phyloP scores from a whole-genome alignment of 306 rosid genomes.

The Casuarina glauca region DNA sequence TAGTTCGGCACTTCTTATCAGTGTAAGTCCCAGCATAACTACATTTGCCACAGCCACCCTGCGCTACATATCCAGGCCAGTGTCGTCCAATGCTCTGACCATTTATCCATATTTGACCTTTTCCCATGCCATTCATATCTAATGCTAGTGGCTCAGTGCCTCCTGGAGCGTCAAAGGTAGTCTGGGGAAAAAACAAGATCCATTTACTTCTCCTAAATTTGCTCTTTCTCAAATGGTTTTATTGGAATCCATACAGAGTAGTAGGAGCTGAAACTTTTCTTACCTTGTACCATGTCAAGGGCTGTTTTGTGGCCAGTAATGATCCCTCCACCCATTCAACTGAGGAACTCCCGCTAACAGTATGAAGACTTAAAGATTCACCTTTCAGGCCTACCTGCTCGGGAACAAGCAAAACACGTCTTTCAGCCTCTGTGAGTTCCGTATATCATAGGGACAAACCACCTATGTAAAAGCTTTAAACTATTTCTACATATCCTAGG shows the following conservation, averaged over 20 bases:
- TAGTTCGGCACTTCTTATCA: conserved; percentile 62
- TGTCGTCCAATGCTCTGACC: conserved; percentile 92
- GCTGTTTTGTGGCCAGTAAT: conserved; percentile 58
- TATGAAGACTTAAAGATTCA: conserved; percentile 66
- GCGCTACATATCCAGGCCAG: conserved; percentile 77
- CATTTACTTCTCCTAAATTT: conserved; percentile 13
- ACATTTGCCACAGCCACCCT: conserved; percentile 61
- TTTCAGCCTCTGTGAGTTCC: not conserved
- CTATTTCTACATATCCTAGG: not conserved
- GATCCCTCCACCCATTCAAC: conserved; percentile 84
- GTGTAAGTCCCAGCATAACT: conserved; percentile 70
- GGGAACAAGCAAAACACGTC: conserved; percentile 21
- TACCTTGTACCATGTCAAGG: conserved; percentile 97
- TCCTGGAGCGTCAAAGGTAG: conserved; percentile 65
- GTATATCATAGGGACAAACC: not conserved
- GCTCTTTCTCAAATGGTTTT: conserved; percentile 1
- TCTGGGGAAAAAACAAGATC: conserved; percentile 41
- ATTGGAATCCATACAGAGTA: conserved; percentile 14
- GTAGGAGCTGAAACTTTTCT: conserved; percentile 16
- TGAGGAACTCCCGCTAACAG: conserved; percentile 72
- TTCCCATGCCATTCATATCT: conserved; percentile 95
- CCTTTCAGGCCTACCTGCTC: conserved; percentile 85
- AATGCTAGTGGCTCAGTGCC: conserved; percentile 83
- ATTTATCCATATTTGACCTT: conserved; percentile 91
- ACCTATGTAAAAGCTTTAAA: not conserved